Base-by-base conservation (phyloP, 2,329 filamentous ascomycete species). In the Zymoseptoria pseudotritici region DNA sequence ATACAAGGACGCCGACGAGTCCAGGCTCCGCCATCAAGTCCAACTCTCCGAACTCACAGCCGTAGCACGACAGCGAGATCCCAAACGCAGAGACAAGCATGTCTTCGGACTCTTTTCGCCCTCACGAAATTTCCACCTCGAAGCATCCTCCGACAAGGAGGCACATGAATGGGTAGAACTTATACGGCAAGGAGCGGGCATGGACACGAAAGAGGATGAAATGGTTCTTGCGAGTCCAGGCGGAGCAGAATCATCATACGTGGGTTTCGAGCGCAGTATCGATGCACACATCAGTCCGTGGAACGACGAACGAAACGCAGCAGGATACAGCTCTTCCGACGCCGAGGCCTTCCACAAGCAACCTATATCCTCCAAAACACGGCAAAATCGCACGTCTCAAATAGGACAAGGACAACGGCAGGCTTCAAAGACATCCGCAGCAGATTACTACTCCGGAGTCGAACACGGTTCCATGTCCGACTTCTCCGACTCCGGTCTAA, bases 21-120 rank as follows among this genome's bases (percentile, higher is more conserved):
- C 88, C 68, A 92, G 92, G 73, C 83, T 99, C 51, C 88, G 90
- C 56, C 88, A 95, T 70, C 92, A 96, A 72, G 86, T 99, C 70
- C 86, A 87, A 70, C 83, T 97, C 49, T 88, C 90, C 51, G 94
- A 99, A 62, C 83, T 97, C 61, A 97, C 92, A 2, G 92, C 94
- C 7, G 90, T 96, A 52, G 90, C 92, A 1, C 85, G 90, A 61
- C 86, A 97, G 64, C 92, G 90, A 70, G 91, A 96, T 68, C 88
- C 90, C 8, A 96, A 96, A 75, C 86, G 91, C 62, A 92, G 89
- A 72, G 87, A 89, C 60, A 84, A 90, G 56, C 86, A 96, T 72
- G 85, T 97, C 62, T 97, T 99, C 72, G 94, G 90, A 20, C 82
- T 97, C 53, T 99, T 96, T 76, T 93, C 91, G 0, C 89, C 92